Conservation (phyloP, 208 protist genomes). For the Trypanosoma mega region DNA sequence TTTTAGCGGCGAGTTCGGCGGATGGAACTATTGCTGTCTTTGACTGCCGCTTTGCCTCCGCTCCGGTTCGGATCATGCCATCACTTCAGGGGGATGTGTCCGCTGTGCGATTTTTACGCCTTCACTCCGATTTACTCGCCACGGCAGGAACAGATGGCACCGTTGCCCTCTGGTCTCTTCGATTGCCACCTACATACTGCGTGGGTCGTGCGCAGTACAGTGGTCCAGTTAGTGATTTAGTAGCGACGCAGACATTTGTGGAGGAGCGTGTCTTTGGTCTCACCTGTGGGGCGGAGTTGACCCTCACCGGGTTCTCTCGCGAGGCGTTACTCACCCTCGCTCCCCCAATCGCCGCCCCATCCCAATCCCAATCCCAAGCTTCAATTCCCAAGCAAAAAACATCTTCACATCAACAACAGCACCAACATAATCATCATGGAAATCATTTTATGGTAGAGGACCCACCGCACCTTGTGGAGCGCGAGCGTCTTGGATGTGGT, state of each 20-base stretch:
- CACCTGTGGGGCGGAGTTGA: constrained; percentile 61
- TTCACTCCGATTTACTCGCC: constrained; percentile 71
- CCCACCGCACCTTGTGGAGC: constrained; percentile 24
- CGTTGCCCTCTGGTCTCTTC: constrained; percentile 79
- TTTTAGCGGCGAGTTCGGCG: constrained; percentile 51
- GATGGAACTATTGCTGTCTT: constrained; percentile 76
- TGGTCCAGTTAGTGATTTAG: constrained; percentile 49
- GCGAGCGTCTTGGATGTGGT: constrained; percentile 49
- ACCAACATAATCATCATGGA: background rate
- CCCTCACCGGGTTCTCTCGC: constrained; percentile 39
- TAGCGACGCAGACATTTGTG: constrained; percentile 51
- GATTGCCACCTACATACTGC: constrained; percentile 68
- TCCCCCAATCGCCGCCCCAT: constrained; percentile 13
- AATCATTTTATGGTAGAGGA: constrained; percentile 1
- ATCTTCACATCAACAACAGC: background rate
- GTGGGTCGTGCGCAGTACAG: constrained; percentile 74
- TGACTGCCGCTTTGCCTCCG: constrained; percentile 61
- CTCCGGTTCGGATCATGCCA: constrained; percentile 52
- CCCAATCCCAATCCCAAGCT: background rate
- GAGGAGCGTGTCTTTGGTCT: constrained; percentile 73
- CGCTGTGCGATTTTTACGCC: constrained; percentile 57
- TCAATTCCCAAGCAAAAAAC: background rate
- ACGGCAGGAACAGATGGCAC: constrained; percentile 79
- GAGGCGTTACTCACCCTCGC: constrained; percentile 54
- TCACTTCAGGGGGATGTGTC: constrained; percentile 76